Base-by-base conservation (phyloP, 352 stramenopile species). In the Phytophthora citricola region DNA sequence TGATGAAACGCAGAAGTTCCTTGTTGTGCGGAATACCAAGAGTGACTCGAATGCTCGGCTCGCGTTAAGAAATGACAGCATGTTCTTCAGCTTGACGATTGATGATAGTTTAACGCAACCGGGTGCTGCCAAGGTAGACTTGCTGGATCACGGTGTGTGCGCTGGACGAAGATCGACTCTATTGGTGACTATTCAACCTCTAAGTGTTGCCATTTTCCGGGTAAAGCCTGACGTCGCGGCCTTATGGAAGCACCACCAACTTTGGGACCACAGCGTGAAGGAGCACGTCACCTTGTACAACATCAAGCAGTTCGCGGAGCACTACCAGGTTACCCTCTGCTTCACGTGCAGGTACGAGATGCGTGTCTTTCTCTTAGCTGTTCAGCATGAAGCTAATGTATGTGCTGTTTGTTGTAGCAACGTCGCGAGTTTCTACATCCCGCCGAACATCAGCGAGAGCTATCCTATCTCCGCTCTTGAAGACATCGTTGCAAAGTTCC, bases 201-300 rank as follows among this genome's bases (percentile, higher is more conserved):
- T 66, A 17, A 73, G 75, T 46, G 59, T 70, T 22, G 85, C 70
- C 5, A 76, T 96, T 36, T 90, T 96, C 38, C 79, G 83, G 1
- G 82, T 94, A 10, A 81, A 77, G 24, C 86, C 85, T 3, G 87
- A 96, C 55, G 66, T 92, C 5, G 76, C 72, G 29, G 76, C 79
- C 12, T 59, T 96, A 12, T 88, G 85, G 63, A 92, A 90, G 58
- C 76, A 94, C 47, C 88, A 90, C 22, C 83, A 93, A 52, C 75
- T 92, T 39, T 96, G 88, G 88, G 86, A 96, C 22, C 87, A 94
- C 66, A 94, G 80, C 48, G 83, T 96, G 43, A 96, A 94, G 57
- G 86, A 96, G 55, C 88, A 96, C 36, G 85, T 94, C 59, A 91
- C 88, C 26, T 66, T 96, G 60, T 96, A 96, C 79, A 96, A 96